Evolutionary conservation across 306 rosid genomes (phyloP).

Genomic region (Pterocarpus santalinus): DNA sequence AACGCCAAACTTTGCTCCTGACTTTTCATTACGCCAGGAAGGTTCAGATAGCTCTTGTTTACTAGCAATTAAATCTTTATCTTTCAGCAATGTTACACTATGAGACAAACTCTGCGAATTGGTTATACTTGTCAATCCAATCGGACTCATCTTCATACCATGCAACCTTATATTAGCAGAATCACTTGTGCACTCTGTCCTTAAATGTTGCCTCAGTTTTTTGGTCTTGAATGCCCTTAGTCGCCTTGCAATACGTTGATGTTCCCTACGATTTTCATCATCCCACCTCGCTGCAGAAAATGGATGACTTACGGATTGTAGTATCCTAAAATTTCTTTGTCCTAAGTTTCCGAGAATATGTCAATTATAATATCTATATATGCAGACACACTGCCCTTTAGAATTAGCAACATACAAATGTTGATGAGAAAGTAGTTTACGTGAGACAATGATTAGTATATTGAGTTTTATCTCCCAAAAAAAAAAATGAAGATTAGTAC

Average conservation of each 20-base stretch:
- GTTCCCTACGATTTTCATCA: conserved; percentile 24
- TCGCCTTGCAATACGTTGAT: conserved; percentile 34
- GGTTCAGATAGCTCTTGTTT: conserved; percentile 14
- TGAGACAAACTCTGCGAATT: not conserved
- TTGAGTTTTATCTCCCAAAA: too few relatives aligned
- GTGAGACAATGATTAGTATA: not conserved
- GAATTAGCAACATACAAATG: not conserved
- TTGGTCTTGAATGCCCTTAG: conserved; percentile 39
- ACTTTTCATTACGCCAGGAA: not conserved
- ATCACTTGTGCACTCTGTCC: conserved; percentile 14
- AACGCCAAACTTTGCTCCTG: conserved; percentile 25
- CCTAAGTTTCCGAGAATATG: conserved; percentile 9
- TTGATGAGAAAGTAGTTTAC: conserved; percentile 14
- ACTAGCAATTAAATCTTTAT: conserved; percentile 30
- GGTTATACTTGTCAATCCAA: conserved; percentile 5
- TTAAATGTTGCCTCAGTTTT: conserved; percentile 24
- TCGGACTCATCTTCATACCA: not conserved
- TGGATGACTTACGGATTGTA: conserved; percentile 25
- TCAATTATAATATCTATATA: conserved; percentile 4
- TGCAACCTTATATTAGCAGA: not conserved
- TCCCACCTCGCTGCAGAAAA: conserved; percentile 34
- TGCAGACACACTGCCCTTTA: not conserved
- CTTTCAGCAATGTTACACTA: conserved; percentile 9
- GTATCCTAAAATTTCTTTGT: not conserved
- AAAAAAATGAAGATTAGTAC: too few relatives aligned